A percentile compares a stretch with the other conserved stretches of the same genome.
These are phyloP conservation scores for Leccinum ochraceum DNA, from an alignment of 768 basidiomycete species.

Conservation along the genomic window DNA sequence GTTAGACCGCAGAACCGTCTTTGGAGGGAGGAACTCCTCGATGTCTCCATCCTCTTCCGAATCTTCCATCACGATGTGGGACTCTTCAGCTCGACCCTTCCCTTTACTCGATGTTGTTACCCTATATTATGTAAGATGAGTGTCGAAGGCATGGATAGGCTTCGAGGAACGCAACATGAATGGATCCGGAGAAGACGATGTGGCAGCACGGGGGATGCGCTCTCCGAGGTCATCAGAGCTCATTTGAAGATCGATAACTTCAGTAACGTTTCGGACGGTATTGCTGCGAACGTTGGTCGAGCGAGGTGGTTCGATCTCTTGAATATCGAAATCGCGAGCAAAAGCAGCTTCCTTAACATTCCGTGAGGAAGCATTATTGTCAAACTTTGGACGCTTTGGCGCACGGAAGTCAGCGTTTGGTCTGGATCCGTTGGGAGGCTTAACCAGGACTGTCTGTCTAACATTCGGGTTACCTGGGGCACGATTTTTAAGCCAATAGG, in stretches of 20 bases:
- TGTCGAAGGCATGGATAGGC: slow-evolving; percentile 25
- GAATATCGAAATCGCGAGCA: slow-evolving; percentile 25
- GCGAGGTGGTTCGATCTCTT: slow-evolving; percentile 13
- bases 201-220: slow-evolving; percentile 9
- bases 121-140: slow-evolving; percentile 11
- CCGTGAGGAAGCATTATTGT: not conserved
- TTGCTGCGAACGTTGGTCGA: not conserved
- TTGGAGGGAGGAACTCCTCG: slow-evolving; percentile 13
- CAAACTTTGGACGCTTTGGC: slow-evolving; percentile 28
- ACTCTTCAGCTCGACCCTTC: slow-evolving; percentile 22
- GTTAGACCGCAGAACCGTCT: not conserved
- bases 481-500: rapidly evolving
- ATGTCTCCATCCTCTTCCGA: slow-evolving; percentile 24
- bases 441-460: slow-evolving; percentile 19
- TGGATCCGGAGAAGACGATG: slow-evolving; percentile 28
- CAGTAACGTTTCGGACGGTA: slow-evolving; percentile 13
- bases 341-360: not conserved
- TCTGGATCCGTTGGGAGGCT: not conserved
- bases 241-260: slow-evolving; percentile 19
- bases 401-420: slow-evolving; percentile 1
- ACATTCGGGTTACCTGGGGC: slow-evolving; percentile 27
- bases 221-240: slow-evolving; percentile 26
- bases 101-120: slow-evolving; percentile 17
- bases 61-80: slow-evolving; percentile 15
- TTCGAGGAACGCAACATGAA: not conserved